Base-by-base conservation (phyloP, 148 eudicot species). In the Chenopodium quinoa region DNA sequence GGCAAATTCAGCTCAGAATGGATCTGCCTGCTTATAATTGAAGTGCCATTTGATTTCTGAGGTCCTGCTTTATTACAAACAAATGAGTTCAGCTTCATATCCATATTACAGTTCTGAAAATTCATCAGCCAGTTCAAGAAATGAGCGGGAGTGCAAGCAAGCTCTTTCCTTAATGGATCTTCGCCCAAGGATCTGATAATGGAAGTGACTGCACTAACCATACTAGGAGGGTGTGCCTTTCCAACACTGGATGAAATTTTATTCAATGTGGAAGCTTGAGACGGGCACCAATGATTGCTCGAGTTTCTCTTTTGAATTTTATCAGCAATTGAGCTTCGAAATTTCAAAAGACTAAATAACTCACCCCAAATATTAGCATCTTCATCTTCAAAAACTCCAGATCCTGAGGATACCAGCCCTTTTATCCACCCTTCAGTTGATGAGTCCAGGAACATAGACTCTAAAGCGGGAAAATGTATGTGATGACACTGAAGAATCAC, bases 131-230 rank as follows among this genome's bases (percentile, higher is more conserved):
- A 96, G 32, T 82, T 86, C 44, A 89, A 81, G 78, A 90, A 96
- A 23, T 91, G 94, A 68, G 88, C 46, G 4, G 99, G 95, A 67
- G 99, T 96, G 11, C 84, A 92, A 44, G 82, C 71, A 54, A 96
- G 99, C 88, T 92, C 98, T 78, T 88, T 89, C 78, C 98, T 91
- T 73, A 68, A 73, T 11, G 99, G 99, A 71, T 93, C 94, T 84
- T 96, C 98, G 34, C 97, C 99, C 74, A 96, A 64, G 52, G 90
- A 90, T 72, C 52, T 78, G 17, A 96, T 71, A 56, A 96, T 93
- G 5, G 91, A 86, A 68, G 85, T 34, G 66, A 93, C 97, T 69
- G 95, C 97, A 75, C 82, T 74, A 10, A 86, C 80, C 98, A 93
- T 90, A 34, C 75, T 75, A 23, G 92, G 80, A 23, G 92, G 80